Base-by-base conservation (phyloP, 768 basidiomycete genomes). In the Clitopilus hobsonii region DNA sequence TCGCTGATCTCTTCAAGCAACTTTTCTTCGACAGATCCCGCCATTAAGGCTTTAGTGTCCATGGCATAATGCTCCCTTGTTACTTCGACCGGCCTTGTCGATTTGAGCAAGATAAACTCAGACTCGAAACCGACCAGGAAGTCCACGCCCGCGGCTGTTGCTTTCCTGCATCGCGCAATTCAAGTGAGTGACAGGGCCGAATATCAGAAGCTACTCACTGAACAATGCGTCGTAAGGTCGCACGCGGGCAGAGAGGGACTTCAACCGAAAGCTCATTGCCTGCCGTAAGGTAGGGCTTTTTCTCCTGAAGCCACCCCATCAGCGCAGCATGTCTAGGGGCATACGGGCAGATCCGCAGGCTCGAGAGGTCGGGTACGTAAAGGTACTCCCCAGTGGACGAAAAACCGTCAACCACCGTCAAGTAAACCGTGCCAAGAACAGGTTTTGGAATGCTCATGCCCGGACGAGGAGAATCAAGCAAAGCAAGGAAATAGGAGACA, bases 81-180 rank as follows among this genome's bases (percentile, higher is more conserved):
- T 10, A 77, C 66, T 30, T 70, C 67, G 36, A 81, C 63, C 0
- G 84, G 83, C 6, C 68, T 54, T 0, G 74, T 78, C 0, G 75
- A 75, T 54, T 75, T 78, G 18, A 90, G 73, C 11, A 90, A 77
- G 52, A 83, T 81, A 56, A 90, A 88, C 63, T 90, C 88, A 0
- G 76, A 77, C 69, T 90, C 88, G 54, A 85, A 75, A 3, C 88
- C 88, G 36, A 87, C 73, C 30, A 89, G 74, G 63, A 86, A 88
- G 2, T 76, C 68, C 6, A 81, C 58, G 6, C 64, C 66, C 1
- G 61, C 57, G 2, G 48, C 50, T 55, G 66, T 63, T 1, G 74
- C 71, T 54, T 70, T 61, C 22, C 72, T 75, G 18, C 1, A 7
- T 26, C 49, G 32, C 1, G 27, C n/a, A n/a, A n/a, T n/a, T n/a